A percentile compares a stretch with the other conserved stretches of the same genome.
These are phyloP conservation scores for Penicillium sumatraense DNA, from an alignment of 2,329 filamentous ascomycete species.

Conservation along the genomic window DNA sequence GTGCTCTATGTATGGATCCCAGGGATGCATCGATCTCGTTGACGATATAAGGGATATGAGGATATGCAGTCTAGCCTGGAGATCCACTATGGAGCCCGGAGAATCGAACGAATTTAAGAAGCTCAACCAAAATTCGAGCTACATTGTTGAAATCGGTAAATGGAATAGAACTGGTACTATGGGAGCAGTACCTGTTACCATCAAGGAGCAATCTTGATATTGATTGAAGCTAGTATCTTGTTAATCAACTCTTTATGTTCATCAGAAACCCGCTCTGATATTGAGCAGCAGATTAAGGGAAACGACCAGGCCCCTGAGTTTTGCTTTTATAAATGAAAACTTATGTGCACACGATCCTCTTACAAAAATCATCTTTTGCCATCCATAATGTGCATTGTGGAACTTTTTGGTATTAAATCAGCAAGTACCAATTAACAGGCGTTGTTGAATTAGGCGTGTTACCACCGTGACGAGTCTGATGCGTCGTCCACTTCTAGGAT, in stretches of 20 bases:
- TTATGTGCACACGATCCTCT: not conserved
- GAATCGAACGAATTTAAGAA: constrained; percentile 2
- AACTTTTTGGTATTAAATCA: not conserved
- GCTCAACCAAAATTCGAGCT: constrained; percentile 1
- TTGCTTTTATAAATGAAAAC: not conserved
- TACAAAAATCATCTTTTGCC: not conserved
- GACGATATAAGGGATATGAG: constrained; percentile 5
- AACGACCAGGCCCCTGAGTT: not conserved
- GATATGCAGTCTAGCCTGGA: constrained; percentile 4
- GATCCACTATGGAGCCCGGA: not conserved
- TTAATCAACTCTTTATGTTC: not conserved
- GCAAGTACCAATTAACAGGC: not conserved
- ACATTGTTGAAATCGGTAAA: constrained; percentile 2
- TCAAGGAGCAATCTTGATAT: not conserved
- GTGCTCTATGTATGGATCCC: not conserved
- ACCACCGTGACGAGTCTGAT: not conserved
- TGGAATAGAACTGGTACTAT: constrained; percentile 1
- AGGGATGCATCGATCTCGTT: constrained; percentile 1
- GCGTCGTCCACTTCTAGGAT: not conserved
- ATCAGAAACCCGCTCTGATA: not conserved
- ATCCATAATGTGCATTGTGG: not conserved
- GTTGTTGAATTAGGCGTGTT: not conserved
- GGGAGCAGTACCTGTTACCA: not conserved
- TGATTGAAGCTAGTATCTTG: not conserved
- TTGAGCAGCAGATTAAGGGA: not conserved